Percentiles rank a stretch among this genome's conserved stretches.
These are phyloP conservation scores for Rhynchospora tenuis DNA, from an alignment of 176 grass and related monocot species.

Conservation along the genomic window DNA sequence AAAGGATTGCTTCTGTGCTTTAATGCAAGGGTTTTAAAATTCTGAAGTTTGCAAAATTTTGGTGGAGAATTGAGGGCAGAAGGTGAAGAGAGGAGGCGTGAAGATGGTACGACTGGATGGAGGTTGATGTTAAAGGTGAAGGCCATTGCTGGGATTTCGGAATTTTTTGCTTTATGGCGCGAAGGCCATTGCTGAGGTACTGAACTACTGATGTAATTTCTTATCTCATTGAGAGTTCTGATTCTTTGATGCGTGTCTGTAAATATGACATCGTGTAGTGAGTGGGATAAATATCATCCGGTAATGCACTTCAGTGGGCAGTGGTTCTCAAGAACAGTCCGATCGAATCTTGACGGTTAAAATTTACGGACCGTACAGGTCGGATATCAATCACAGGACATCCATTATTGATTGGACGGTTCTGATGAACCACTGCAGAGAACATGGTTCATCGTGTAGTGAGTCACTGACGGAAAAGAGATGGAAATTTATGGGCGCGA, in stretches of 20 bases:
- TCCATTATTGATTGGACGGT: too few species aligned
- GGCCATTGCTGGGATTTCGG: conserved; percentile 27
- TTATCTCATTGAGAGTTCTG: background rate
- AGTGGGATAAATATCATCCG: too few species aligned
- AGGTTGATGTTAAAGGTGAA: background rate
- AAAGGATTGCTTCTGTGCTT: background rate
- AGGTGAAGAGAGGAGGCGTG: background rate
- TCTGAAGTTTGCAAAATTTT: background rate
- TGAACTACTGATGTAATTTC: background rate
- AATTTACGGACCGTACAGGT: too few species aligned
- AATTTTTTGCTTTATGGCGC: background rate
- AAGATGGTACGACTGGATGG: background rate
- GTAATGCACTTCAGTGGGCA: too few species aligned
- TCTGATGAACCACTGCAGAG: too few species aligned
- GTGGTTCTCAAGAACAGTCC: too few species aligned
- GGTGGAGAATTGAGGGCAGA: background rate
- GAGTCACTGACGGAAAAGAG: too few species aligned
- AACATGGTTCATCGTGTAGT: too few species aligned
- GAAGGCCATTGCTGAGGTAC: background rate
- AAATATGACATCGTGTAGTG: background rate
- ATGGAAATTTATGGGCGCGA: too few species aligned
- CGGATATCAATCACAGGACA: too few species aligned
- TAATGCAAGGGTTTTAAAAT: background rate
- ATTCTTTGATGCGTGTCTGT: background rate
- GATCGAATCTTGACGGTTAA: too few species aligned